Evolutionary conservation across 768 basidiomycete species (phyloP), one percentile per base, ranked within the genome.

Genomic region (Russula dissimulans): DNA sequence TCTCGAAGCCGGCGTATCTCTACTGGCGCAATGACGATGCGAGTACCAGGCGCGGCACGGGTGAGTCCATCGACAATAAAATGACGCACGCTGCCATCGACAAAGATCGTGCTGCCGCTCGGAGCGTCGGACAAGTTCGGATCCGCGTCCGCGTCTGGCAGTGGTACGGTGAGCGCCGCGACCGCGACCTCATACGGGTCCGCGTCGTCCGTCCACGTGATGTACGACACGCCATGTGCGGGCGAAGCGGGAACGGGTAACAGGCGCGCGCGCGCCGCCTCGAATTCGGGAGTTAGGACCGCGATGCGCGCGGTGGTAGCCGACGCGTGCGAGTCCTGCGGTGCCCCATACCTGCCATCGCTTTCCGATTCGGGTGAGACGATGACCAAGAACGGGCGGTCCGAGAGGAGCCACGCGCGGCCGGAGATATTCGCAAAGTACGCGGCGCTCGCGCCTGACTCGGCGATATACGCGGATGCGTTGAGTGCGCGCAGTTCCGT

Each of bases 241-340:
- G 11, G 14, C n/a, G 69, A 62, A 18, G 74, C 73, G 1, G 86
- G 83, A 22, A 93, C 69, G 4, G 73, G 69, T 15, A 91, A 76
- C 32, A 79, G 67, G 65, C 76, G 81, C 0, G 91, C 90, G 38
- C 91, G 81, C 0, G 83, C 79, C 11, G 78, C 78, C 70, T 95
- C 90, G 62, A 94, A 94, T 61, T 77, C 74, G 0, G 91, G 91
- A 5, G 90, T 88, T 47, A 95, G 71, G 56, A 94, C 68, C 1
- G 78, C 77, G 39, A 92, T 66, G 18, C 77, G 76, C 26, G 80
- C 17, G 73, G 80, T 11, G 73, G 39, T 67, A 64, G 18, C 79
- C 67, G 2, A 18, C 36, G 22, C 14, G 4, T 51, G 11, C 49
- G n/a, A 42, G 22, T 62, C 38, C 17, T 43, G 2, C 46, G 41